These are phyloP conservation scores for Candida smagusa DNA, from an alignment of 1,139 yeast genomes.

Conservation along the genomic window DNA sequence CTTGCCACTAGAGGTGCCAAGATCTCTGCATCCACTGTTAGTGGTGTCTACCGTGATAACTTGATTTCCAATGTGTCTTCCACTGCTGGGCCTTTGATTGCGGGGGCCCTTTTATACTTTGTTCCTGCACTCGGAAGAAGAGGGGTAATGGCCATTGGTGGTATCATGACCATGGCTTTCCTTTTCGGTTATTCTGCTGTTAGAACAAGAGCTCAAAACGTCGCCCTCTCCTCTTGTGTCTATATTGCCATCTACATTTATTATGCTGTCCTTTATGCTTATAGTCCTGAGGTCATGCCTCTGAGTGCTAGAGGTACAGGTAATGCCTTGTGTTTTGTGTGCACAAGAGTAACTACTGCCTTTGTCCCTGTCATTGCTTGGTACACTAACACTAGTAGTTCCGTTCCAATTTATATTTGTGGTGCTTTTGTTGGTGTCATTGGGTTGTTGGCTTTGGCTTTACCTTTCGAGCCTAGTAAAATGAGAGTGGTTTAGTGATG, in stretches of 20 bases:
- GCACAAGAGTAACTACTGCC: constrained; percentile 45
- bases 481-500: constrained; percentile 14
- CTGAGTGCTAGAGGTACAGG: constrained; percentile 56
- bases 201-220: constrained; percentile 46
- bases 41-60: constrained; percentile 49
- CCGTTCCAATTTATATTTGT: constrained; percentile 57
- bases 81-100: constrained; percentile 57
- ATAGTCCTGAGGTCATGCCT: constrained; percentile 60
- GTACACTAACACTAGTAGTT: constrained; percentile 39
- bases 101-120: constrained; percentile 38
- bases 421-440: constrained; percentile 50
- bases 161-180: constrained; percentile 49
- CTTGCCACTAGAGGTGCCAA: constrained; percentile 40
- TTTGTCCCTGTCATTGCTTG: constrained; percentile 53
- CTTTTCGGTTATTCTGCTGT: constrained; percentile 58
- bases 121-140: constrained; percentile 51
- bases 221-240: constrained; percentile 51
- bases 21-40: constrained; percentile 29
- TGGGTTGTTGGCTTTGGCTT: constrained; percentile 37
- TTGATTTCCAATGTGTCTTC: constrained; percentile 48
- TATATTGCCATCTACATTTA: constrained; percentile 50
- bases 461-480: constrained; percentile 48
- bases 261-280: constrained; percentile 55
- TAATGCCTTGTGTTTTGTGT: constrained; percentile 47
- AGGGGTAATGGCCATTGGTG: constrained; percentile 55